Percentiles rank a stretch among this genome's conserved stretches.
Conservation (phyloP, 129 eudicot species). For the Flaveria bidentis region DNA sequence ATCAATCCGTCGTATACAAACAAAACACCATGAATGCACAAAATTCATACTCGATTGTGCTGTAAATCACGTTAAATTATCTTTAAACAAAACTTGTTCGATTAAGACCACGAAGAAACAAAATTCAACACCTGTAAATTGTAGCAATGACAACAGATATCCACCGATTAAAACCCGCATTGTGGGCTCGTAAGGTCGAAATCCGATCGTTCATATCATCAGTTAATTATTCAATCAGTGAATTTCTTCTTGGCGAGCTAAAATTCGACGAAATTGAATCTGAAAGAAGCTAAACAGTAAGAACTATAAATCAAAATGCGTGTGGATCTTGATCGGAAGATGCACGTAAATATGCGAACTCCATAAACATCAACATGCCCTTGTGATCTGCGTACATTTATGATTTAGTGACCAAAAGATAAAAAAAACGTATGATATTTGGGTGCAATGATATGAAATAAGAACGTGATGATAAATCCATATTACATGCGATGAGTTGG, state of each 20-base stretch:
- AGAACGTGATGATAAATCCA: too few species aligned
- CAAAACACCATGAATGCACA: not conserved
- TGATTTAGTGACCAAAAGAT: too few species aligned
- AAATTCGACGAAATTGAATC: constrained; percentile 4
- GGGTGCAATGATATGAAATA: too few species aligned
- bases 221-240: constrained; percentile 7
- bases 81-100: constrained; percentile 10
- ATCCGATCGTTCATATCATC: constrained; percentile 37
- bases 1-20: not conserved
- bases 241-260: constrained; percentile 2
- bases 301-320: constrained; percentile 14
- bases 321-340: too few species aligned
- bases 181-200: constrained; percentile 26
- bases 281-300: not conserved
- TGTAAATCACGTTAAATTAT: constrained; percentile 12
- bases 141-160: constrained; percentile 70
- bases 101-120: constrained; percentile 1
- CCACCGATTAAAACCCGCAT: constrained; percentile 68
- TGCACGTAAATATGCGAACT: too few species aligned
- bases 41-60: constrained; percentile 21
- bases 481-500: too few species aligned
- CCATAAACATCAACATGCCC: too few species aligned
- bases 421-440: too few species aligned
- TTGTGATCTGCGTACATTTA: too few species aligned
- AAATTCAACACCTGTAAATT: constrained; percentile 57